Evolutionary conservation across 345 rosid species (phyloP).

Genomic region (Boechera retrofracta): DNA sequence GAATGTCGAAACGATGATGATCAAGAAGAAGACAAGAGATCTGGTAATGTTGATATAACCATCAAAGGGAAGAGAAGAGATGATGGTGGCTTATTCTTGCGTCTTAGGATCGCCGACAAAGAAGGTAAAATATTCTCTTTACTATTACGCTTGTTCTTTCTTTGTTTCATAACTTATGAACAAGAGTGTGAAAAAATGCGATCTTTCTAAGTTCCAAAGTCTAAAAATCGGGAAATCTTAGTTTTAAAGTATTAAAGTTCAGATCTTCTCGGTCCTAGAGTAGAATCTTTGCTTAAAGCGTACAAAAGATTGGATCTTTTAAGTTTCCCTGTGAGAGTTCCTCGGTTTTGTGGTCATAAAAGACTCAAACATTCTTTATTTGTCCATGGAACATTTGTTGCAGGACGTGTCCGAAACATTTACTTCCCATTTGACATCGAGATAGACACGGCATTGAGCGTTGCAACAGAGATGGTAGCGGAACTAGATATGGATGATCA

Average conservation of each 20-base stretch:
- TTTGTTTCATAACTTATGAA: background rate
- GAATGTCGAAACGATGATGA: conserved; percentile 48
- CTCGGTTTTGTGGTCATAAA: conserved; percentile 6
- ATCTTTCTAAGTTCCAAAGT: background rate
- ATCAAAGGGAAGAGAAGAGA: conserved; percentile 85
- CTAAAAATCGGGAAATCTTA: background rate
- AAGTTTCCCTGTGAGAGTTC: background rate
- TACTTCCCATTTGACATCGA: conserved; percentile 87
- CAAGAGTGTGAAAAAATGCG: background rate
- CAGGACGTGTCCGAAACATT: conserved; percentile 86
- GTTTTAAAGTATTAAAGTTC: background rate
- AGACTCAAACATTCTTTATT: background rate
- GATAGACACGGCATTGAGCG: conserved; percentile 84
- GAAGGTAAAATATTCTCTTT: conserved; percentile 61
- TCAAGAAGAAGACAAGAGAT: conserved; percentile 71
- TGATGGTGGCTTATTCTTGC: conserved; percentile 73
- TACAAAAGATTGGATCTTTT: background rate
- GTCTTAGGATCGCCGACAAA: conserved; percentile 85
- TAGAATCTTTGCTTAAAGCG: background rate
- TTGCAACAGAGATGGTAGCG: conserved; percentile 95
- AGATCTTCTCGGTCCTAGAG: background rate
- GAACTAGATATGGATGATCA: conserved; percentile 92
- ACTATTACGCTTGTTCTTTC: background rate
- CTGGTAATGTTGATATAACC: conserved; percentile 67
- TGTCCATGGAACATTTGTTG: conserved; percentile 3